Evolutionary conservation across 371 early-diverging fungal genomes (phyloP).

Genomic region (Saksenaea oblongispora): DNA sequence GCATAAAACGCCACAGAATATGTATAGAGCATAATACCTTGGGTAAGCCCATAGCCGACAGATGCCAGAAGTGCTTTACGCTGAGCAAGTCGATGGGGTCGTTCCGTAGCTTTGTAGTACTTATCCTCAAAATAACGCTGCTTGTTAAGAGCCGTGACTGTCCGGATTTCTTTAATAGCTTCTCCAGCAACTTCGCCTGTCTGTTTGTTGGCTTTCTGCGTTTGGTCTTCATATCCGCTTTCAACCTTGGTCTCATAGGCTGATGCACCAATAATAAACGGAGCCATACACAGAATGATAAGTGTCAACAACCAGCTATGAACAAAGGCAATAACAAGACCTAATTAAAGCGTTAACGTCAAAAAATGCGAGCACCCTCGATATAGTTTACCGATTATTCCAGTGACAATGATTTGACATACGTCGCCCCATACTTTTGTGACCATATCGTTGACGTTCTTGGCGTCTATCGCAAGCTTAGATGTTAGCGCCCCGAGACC

Average conservation of each 20-base stretch:
- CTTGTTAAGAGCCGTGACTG: slow-evolving; percentile 83
- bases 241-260: slow-evolving; percentile 44
- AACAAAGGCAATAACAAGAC: slow-evolving; percentile 51
- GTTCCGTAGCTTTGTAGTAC: slow-evolving; percentile 60
- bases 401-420: slow-evolving; percentile 48
- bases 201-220: slow-evolving; percentile 67
- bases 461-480: slow-evolving; percentile 79
- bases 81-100: slow-evolving; percentile 66
- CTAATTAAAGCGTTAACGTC: slow-evolving; percentile 1
- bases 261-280: slow-evolving; percentile 52
- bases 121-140: slow-evolving; percentile 66
- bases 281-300: slow-evolving; percentile 56
- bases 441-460: slow-evolving; percentile 60
- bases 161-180: slow-evolving; percentile 85
- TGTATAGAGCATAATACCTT: slow-evolving; percentile 66
- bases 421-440: slow-evolving; percentile 61
- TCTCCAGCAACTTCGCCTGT: slow-evolving; percentile 82
- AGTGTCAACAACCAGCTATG: slow-evolving; percentile 62
- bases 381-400: slow-evolving; percentile 20
- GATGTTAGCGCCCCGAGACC: slow-evolving; percentile 80
- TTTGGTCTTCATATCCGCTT: slow-evolving; percentile 60
- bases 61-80: slow-evolving; percentile 58
- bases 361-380: neutral
- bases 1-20: slow-evolving; percentile 65
- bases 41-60: slow-evolving; percentile 69